Percentiles rank a stretch among this genome's conserved stretches.
Evolutionary conservation across 306 rosid genomes (phyloP).

Genomic region (Malus sylvestris): DNA sequence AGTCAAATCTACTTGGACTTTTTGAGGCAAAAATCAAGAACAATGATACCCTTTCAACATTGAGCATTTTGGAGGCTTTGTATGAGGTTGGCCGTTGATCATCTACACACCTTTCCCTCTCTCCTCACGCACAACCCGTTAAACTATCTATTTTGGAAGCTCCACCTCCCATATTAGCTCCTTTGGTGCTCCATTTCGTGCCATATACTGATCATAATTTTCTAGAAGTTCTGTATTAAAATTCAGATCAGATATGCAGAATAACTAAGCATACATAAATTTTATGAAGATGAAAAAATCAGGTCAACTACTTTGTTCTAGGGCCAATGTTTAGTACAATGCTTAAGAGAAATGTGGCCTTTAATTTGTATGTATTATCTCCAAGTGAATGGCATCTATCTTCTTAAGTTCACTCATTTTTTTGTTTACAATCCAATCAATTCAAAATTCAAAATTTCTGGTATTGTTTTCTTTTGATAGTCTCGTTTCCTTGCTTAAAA

Average conservation of each 20-base stretch:
- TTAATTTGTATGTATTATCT: not conserved
- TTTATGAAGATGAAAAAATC: too few relatives aligned
- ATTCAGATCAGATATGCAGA: not conserved
- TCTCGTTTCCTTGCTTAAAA: conserved; percentile 1
- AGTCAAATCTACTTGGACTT: conserved; percentile 53
- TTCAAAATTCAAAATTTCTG: not conserved
- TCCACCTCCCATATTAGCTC: not conserved
- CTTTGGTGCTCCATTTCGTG: not conserved
- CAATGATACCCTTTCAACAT: conserved; percentile 64
- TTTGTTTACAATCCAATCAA: not conserved
- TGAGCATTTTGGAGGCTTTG: conserved; percentile 81
- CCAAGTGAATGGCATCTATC: not conserved
- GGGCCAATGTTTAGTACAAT: not conserved
- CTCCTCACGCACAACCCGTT: too few relatives aligned
- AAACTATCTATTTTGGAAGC: not conserved
- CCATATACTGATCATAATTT: not conserved
- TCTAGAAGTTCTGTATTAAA: not conserved
- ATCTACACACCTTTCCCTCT: too few relatives aligned
- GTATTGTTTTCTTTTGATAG: not conserved
- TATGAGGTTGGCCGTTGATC: conserved; percentile 2
- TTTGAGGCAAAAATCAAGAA: conserved; percentile 69
- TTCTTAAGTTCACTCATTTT: not conserved
- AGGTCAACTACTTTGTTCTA: not conserved
- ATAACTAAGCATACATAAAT: not conserved
- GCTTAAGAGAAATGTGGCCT: not conserved